Conservation (phyloP, 768 basidiomycete species). For the Cyathus striatus region DNA sequence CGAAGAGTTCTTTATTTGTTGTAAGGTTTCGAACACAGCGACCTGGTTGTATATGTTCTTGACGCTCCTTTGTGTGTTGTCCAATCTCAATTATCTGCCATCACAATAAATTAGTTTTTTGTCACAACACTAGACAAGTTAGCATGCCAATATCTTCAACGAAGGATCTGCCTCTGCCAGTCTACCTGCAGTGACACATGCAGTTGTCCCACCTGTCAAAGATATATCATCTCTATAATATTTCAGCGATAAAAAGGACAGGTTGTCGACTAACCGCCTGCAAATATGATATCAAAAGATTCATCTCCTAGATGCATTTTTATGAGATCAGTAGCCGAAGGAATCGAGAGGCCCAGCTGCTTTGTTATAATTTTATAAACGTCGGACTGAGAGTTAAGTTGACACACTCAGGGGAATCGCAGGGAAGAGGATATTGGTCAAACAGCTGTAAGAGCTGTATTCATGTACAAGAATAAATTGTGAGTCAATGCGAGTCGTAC, state of each 20-base stretch:
- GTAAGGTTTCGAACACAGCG: conserved; percentile 38
- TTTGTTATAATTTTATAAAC: too few species aligned
- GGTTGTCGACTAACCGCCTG: conserved; percentile 37
- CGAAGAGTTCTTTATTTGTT: conserved; percentile 34
- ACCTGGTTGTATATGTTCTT: conserved; percentile 48
- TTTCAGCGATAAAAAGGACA: background rate
- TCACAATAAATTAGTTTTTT: background rate
- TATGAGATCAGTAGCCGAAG: too few species aligned
- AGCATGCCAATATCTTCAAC: conserved; percentile 47
- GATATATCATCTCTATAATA: background rate
- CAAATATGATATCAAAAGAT: conserved; percentile 61
- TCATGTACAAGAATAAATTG: too few species aligned
- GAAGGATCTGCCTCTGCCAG: conserved; percentile 47
- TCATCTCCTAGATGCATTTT: too few species aligned
- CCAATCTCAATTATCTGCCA: conserved; percentile 53
- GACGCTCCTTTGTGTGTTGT: conserved; percentile 39
- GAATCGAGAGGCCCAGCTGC: too few species aligned
- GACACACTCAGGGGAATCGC: too few species aligned
- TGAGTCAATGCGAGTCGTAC: too few species aligned
- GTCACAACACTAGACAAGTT: background rate
- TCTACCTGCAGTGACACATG: conserved; percentile 51
- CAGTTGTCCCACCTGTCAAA: conserved; percentile 43
- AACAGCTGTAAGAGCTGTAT: too few species aligned
- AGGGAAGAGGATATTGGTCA: too few species aligned
- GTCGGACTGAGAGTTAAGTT: too few species aligned